Base-by-base conservation (phyloP, 768 basidiomycete species). In the Crepidotus variabilis region DNA sequence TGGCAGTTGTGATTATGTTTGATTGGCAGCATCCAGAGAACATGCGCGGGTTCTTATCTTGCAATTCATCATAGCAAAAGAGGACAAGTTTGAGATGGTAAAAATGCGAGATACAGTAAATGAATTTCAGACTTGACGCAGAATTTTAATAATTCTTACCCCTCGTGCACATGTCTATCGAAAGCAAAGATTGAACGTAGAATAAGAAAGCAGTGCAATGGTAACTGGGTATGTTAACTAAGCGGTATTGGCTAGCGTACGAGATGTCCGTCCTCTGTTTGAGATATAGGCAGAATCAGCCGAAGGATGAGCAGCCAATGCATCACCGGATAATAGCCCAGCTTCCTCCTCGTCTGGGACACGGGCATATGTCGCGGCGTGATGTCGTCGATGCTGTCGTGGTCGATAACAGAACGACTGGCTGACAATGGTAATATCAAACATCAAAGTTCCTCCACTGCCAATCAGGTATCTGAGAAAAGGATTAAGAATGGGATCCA, bases 371-470 rank as follows among this genome's bases (percentile, higher is more conserved):
- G 60, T 61, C 22, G 60, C 20, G 47, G 48, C 57, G 47, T 54
- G 21, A 54, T 73, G 75, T 55, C 78, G 74, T 32, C 73, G 78
- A 35, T 68, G 74, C 13, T 43, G 39, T 50, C 70, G 75, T 23
- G 77, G 75, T 50, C 81, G 80, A 70, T 98, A 98, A 20, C 94
- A 73, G 63, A 88, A 79, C 20, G 87, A 87, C 71, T 99, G 97
- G 9, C 80, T 69, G 53, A 98, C 86, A 66, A 99, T 98, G 5
- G 89, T 89, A 32, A 98, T 73, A 68, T 99, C 97, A 69, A 98
- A 98, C 61, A 93, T 71, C 16, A 98, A 82, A 0, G 96, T 98
- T 1, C 97, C 97, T 39, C 83, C 94, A 56, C 92, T 94, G 33
- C 96, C 96, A 1, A 98, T 74, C 0, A 98, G 78, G 67, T 94